Evolutionary conservation across 768 basidiomycete genomes (phyloP).

Genomic region (Termitomyces sp.): DNA sequence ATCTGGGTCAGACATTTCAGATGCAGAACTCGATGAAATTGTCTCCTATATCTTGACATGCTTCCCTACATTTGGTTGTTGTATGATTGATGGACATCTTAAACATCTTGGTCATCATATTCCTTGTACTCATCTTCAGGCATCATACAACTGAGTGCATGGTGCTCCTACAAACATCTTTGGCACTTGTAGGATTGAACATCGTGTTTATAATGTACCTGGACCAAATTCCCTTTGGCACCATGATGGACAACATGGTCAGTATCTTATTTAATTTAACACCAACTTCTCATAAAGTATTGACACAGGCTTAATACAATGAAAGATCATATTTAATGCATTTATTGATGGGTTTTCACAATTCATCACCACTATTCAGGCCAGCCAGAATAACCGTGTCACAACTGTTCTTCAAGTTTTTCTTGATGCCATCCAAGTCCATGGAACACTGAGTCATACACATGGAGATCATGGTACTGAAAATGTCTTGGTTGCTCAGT

Average conservation of each 20-base stretch:
- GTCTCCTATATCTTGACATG: not conserved
- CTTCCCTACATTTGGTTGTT: not conserved
- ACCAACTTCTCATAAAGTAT: too few species aligned
- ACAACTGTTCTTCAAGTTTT: constrained; percentile 32
- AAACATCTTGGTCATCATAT: constrained; percentile 10
- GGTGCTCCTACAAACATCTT: constrained; percentile 5
- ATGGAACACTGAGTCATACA: constrained; percentile 26
- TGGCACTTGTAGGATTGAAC: constrained; percentile 15
- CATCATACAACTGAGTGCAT: constrained; percentile 16
- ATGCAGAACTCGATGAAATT: not conserved
- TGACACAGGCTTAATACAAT: too few species aligned
- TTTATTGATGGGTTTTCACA: constrained; percentile 29
- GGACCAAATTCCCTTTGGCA: too few species aligned
- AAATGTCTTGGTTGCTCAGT: constrained; percentile 30
- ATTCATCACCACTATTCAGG: constrained; percentile 5
- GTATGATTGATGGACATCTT: constrained; percentile 20
- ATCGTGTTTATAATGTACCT: constrained; percentile 20
- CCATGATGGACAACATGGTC: constrained; percentile 35
- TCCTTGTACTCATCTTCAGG: constrained; percentile 7
- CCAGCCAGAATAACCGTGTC: constrained; percentile 38
- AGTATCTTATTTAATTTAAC: too few species aligned
- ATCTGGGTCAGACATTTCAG: too few species aligned
- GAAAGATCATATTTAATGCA: constrained; percentile 27
- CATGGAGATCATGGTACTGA: constrained; percentile 37
- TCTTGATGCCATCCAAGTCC: constrained; percentile 17